These are phyloP conservation scores for Leucaena leucocephala DNA, from an alignment of 306 rosid species.

Conservation along the genomic window DNA sequence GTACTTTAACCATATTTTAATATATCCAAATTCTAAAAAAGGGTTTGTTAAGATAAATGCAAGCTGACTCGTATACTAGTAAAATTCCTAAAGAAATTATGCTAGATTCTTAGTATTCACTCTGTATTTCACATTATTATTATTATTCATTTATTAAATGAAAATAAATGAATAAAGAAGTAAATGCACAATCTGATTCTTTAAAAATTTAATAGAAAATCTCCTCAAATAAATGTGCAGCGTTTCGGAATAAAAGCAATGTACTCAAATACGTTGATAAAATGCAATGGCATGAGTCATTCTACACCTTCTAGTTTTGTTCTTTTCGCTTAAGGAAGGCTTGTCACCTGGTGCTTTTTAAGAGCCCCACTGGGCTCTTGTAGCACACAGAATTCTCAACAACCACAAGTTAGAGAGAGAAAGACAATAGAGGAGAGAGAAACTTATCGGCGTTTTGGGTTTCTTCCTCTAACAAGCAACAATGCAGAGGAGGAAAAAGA, in stretches of 20 bases:
- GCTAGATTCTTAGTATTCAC: neutral
- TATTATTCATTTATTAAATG: neutral
- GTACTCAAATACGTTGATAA: neutral
- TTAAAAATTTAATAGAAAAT: conserved; percentile 7
- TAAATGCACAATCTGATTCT: conserved; percentile 33
- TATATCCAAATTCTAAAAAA: neutral
- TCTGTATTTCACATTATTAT: neutral
- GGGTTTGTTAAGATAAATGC: neutral
- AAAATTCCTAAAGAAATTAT: neutral
- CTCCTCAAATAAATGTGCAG: conserved; percentile 25
- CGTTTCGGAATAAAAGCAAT: neutral
- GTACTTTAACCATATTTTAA: neutral
- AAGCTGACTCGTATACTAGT: neutral
- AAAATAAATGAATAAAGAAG: neutral
- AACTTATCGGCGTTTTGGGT: neutral
- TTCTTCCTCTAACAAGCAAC: conserved; percentile 3
- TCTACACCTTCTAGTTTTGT: conserved; percentile 41
- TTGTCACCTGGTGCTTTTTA: conserved; percentile 41
- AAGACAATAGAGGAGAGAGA: neutral
- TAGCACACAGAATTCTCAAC: neutral
- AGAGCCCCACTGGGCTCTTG: conserved; percentile 9
- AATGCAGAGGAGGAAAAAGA: conserved; percentile 48
- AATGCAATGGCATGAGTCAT: conserved; percentile 29
- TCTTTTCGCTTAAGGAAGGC: conserved; percentile 41
- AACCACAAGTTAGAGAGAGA: neutral